phyloP scores from a whole-genome alignment of 2,329 filamentous ascomycete species.

The Talaromyces rugulosus region DNA sequence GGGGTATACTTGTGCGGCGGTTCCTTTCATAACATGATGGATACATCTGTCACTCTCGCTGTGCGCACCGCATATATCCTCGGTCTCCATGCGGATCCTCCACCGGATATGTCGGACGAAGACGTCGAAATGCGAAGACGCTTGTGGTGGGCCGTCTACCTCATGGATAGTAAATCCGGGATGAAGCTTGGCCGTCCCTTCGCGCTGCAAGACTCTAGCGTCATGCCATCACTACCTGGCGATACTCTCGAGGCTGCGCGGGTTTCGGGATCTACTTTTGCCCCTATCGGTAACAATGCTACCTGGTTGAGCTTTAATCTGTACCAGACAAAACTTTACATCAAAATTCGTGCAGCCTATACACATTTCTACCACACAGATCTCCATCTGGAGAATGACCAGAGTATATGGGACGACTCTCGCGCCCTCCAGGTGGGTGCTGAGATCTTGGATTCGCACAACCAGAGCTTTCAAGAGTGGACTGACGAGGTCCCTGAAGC shows the following conservation, averaged over 20 bases:
- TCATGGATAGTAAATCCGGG: slow-evolving; percentile 1
- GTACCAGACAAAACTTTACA: slow-evolving; percentile 3
- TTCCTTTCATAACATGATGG: slow-evolving; percentile 8
- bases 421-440: slow-evolving; percentile 1
- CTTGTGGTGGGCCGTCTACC: slow-evolving; percentile 8
- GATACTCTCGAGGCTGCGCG: slow-evolving; percentile 3
- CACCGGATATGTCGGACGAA: slow-evolving; percentile 1
- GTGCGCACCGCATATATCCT: slow-evolving; percentile 7
- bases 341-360: neutral
- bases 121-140: slow-evolving; percentile 4
- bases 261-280: slow-evolving; percentile 6
- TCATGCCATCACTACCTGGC: slow-evolving; percentile 2
- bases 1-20: slow-evolving; percentile 7
- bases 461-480: slow-evolving; percentile 3
- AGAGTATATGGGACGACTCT: slow-evolving; percentile 9
- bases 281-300: slow-evolving; percentile 6
- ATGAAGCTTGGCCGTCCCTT: slow-evolving; percentile 11
- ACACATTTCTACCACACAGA: slow-evolving; percentile 1
- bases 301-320: slow-evolving; percentile 11
- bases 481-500: slow-evolving; percentile 1
- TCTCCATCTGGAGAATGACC: neutral
- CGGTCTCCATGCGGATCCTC: slow-evolving; percentile 7
- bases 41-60: slow-evolving; percentile 2
- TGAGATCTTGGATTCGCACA: neutral
- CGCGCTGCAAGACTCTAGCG: neutral